Evolutionary conservation across 2,329 filamentous ascomycete species (phyloP).

Genomic region (Fusarium euwallaceae): DNA sequence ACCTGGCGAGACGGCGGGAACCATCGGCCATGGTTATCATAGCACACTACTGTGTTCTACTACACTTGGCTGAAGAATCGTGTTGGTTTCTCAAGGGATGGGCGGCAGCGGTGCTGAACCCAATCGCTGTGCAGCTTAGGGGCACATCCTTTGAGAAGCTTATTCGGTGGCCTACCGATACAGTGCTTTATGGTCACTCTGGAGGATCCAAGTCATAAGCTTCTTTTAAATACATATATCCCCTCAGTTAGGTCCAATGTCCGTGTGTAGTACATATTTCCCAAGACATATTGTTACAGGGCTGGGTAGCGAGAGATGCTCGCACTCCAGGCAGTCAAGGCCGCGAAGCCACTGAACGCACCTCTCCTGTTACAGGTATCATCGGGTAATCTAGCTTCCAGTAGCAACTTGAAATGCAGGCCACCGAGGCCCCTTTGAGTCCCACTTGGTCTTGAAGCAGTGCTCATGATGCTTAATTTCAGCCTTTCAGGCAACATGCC

Average conservation of each 20-base stretch:
- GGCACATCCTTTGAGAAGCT: not conserved
- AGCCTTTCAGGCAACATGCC: not conserved
- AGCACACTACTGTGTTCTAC: not conserved
- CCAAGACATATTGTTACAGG: not conserved
- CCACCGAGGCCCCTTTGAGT: not conserved
- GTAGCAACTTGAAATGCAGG: not conserved
- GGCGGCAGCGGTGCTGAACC: not conserved
- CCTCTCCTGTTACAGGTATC: not conserved
- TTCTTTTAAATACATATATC: not conserved
- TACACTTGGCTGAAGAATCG: not conserved
- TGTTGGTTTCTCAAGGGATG: not conserved
- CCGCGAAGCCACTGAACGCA: not conserved
- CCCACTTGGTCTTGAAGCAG: not conserved
- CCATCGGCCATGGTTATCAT: not conserved
- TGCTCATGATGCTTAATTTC: not conserved
- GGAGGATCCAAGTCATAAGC: not conserved
- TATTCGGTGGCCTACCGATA: not conserved
- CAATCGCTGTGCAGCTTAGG: not conserved
- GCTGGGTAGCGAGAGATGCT: not conserved
- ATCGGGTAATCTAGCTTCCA: not conserved
- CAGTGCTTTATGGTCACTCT: not conserved
- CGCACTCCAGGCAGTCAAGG: not conserved
- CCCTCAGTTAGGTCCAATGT: not conserved
- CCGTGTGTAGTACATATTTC: not conserved
- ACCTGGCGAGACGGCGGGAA: not conserved